These are phyloP conservation scores for Cucurbita pepo DNA, from an alignment of 306 rosid genomes.

Conservation along the genomic window DNA sequence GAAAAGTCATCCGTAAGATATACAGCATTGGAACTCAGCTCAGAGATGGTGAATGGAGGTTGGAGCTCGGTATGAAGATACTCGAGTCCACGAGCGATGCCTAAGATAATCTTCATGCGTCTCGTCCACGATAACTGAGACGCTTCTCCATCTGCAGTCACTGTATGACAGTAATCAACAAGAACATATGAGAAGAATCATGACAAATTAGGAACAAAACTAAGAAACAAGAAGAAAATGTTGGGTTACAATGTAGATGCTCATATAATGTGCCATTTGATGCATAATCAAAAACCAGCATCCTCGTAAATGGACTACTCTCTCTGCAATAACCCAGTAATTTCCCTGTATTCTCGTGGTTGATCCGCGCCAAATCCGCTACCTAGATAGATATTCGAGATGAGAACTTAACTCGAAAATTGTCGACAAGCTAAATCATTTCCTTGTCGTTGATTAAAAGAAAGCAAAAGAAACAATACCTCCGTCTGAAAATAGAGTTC, in stretches of 20 bases:
- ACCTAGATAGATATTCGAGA: constrained; percentile 32
- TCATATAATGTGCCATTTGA: constrained; percentile 90
- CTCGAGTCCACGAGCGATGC: constrained; percentile 79
- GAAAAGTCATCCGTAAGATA: constrained; percentile 92
- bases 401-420: not conserved
- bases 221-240: not conserved
- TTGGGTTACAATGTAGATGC: constrained; percentile 71
- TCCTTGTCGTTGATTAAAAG: not conserved
- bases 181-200: not conserved
- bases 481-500: constrained; percentile 92
- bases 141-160: constrained; percentile 47
- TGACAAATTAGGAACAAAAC: not conserved
- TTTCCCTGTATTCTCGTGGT: constrained; percentile 74
- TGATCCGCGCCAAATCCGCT: constrained; percentile 69
- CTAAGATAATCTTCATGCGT: constrained; percentile 71
- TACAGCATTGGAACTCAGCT: constrained; percentile 79
- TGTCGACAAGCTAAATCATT: not conserved
- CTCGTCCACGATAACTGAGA: constrained; percentile 84
- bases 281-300: constrained; percentile 91
- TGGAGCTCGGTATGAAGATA: constrained; percentile 83
- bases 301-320: constrained; percentile 79
- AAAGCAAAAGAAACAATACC: constrained; percentile 2
- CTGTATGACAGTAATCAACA: not conserved
- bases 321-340: constrained; percentile 83
- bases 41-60: constrained; percentile 93